These are phyloP conservation scores for Gaertneriomyces semiglobifer DNA, from an alignment of 192 early-diverging fungal species.

Conservation along the genomic window DNA sequence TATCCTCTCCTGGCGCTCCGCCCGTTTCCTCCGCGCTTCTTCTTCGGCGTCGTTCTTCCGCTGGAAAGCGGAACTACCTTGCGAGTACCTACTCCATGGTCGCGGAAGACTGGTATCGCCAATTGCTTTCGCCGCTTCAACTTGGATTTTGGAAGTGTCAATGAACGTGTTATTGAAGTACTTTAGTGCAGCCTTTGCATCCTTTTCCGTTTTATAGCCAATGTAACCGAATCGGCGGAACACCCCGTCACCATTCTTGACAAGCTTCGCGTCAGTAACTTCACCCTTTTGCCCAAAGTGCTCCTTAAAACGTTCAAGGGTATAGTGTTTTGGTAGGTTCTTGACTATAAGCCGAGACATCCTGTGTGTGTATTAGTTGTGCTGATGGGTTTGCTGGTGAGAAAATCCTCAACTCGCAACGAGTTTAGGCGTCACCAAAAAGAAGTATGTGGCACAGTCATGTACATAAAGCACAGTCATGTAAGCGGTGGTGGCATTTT, in stretches of 20 bases:
- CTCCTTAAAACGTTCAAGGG: constrained; percentile 76
- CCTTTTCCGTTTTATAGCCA: constrained; percentile 84
- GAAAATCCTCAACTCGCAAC: no score
- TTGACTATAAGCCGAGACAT: constrained; percentile 86
- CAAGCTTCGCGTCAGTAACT: constrained; percentile 90
- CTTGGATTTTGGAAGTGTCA: constrained; percentile 82
- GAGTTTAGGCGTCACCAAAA: no score
- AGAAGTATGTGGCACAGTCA: no score
- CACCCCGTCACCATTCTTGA: constrained; percentile 69
- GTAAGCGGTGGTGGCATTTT: no score
- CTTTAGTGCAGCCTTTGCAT: constrained; percentile 71
- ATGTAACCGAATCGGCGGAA: constrained; percentile 91
- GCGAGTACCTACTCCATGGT: constrained; percentile 86
- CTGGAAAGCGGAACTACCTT: constrained; percentile 77
- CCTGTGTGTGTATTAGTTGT: no score
- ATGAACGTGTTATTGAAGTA: constrained; percentile 93
- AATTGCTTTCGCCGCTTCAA: constrained; percentile 83
- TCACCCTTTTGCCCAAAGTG: constrained; percentile 82
- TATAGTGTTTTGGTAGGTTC: constrained; percentile 90
- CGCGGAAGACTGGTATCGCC: constrained; percentile 79
- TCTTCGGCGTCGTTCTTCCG: constrained; percentile 38
- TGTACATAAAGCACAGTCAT: background rate
- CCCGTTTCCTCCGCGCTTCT: constrained; percentile 28
- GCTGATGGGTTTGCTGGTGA: no score
- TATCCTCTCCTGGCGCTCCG: constrained; percentile 27